Conservation (phyloP, 768 basidiomycete genomes). For the Suillus fuscotomentosus region DNA sequence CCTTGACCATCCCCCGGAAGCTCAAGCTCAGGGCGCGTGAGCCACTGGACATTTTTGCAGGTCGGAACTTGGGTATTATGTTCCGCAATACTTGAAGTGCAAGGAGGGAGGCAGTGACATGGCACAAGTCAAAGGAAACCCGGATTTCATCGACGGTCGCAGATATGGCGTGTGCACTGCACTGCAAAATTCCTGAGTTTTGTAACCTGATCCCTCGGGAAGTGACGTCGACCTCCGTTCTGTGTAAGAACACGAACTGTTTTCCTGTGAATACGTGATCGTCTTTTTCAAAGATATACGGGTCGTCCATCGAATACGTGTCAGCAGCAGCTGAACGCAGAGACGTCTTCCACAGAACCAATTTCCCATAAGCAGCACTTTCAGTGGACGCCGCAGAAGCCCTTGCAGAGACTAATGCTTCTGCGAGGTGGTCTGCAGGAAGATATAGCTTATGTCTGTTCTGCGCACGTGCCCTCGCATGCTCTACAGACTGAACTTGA, state of each 20-base stretch:
- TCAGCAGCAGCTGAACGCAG: constrained; percentile 67
- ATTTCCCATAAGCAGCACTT: constrained; percentile 40
- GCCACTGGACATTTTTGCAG: neutral
- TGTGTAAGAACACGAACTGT: constrained; percentile 44
- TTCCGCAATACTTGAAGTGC: constrained; percentile 44
- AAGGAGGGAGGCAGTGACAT: constrained; percentile 69
- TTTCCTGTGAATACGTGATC: constrained; percentile 39
- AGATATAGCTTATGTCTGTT: constrained; percentile 55
- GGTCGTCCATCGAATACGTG: constrained; percentile 65
- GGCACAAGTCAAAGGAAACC: constrained; percentile 56
- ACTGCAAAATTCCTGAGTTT: constrained; percentile 5
- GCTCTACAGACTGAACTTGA: constrained; percentile 16
- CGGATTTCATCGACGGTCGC: constrained; percentile 53
- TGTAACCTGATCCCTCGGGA: constrained; percentile 16
- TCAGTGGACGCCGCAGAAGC: constrained; percentile 31
- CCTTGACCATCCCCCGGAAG: constrained; percentile 36
- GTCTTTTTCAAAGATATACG: constrained; percentile 53
- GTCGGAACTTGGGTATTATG: constrained; percentile 28
- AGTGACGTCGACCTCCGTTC: constrained; percentile 28
- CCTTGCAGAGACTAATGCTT: constrained; percentile 43
- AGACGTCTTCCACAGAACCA: constrained; percentile 46
- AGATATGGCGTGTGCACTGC: constrained; percentile 38
- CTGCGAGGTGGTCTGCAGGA: constrained; percentile 47
- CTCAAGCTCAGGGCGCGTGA: constrained; percentile 15
- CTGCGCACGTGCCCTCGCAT: constrained; percentile 34